A percentile compares a stretch with the other conserved stretches of the same genome.
These are phyloP conservation scores for Crithidia brevicula DNA, from an alignment of 208 protist species.

Conservation along the genomic window DNA sequence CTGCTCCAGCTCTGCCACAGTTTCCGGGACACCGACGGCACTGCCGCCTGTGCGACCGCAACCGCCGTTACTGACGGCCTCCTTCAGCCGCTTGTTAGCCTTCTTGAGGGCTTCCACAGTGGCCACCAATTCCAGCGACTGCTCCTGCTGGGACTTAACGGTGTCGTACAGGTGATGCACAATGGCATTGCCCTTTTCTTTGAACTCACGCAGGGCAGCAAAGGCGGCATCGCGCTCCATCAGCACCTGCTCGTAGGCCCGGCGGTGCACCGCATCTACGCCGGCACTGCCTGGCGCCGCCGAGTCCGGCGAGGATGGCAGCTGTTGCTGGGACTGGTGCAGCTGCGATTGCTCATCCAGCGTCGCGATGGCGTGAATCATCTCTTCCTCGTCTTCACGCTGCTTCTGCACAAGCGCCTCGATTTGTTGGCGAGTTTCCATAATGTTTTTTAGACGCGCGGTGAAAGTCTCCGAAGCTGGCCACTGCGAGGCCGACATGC, in stretches of 20 bases:
- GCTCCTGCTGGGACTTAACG: slow-evolving; percentile 38
- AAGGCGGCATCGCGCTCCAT: slow-evolving; percentile 52
- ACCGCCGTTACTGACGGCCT: slow-evolving; percentile 2
- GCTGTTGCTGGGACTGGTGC: slow-evolving; percentile 2
- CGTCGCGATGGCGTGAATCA: slow-evolving; percentile 12
- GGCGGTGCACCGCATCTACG: background rate
- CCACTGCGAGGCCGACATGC: slow-evolving; percentile 13
- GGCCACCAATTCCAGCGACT: slow-evolving; percentile 36
- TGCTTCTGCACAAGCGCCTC: slow-evolving; percentile 30
- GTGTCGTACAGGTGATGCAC: slow-evolving; percentile 51
- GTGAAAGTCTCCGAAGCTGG: slow-evolving; percentile 26
- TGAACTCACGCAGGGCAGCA: slow-evolving; percentile 45
- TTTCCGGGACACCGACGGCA: background rate
- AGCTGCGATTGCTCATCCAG: slow-evolving; percentile 22
- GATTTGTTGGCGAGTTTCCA: slow-evolving; percentile 34
- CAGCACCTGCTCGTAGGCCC: slow-evolving; percentile 32
- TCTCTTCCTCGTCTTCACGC: slow-evolving; percentile 33
- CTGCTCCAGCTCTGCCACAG: slow-evolving; percentile 27
- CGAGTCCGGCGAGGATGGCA: slow-evolving; percentile 1
- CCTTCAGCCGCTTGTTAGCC: slow-evolving; percentile 37
- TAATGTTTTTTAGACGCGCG: slow-evolving; percentile 28
- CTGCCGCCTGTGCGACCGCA: background rate
- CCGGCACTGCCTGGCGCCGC: background rate
- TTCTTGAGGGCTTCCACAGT: slow-evolving; percentile 38
- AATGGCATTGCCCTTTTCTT: slow-evolving; percentile 54